Evolutionary conservation across 345 rosid species (phyloP).

Genomic region (Gossypium sturtianum): DNA sequence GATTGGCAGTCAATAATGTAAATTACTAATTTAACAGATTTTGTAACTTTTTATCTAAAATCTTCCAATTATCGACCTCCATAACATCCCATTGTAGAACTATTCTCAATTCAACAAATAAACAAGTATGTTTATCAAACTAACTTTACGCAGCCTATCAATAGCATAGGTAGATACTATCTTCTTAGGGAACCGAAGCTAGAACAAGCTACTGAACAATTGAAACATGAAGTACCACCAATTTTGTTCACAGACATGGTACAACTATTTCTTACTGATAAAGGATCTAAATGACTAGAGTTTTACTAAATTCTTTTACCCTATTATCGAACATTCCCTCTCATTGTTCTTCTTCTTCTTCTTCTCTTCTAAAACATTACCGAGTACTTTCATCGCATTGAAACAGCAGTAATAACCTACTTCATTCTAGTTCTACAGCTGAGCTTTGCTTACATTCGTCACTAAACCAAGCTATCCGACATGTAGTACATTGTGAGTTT

Average conservation of each 20-base stretch:
- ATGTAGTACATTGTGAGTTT: background rate
- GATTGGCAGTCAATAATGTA: background rate
- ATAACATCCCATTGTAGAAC: background rate
- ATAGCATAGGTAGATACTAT: background rate
- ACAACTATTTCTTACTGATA: background rate
- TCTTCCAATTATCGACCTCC: background rate
- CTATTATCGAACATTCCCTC: background rate
- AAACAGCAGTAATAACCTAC: background rate
- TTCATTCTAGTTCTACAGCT: background rate
- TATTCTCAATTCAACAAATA: background rate
- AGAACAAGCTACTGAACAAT: background rate
- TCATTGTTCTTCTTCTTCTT: background rate
- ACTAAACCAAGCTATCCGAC: background rate
- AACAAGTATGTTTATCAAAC: background rate
- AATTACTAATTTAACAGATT: background rate
- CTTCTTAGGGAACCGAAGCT: background rate
- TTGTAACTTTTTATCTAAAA: background rate
- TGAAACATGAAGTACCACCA: background rate
- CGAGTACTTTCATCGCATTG: background rate
- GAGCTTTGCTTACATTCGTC: background rate
- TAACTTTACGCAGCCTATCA: background rate
- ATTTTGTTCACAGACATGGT: background rate
- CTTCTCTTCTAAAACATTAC: background rate
- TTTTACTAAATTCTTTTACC: background rate
- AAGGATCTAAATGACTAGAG: background rate